These are phyloP conservation scores for Oxyria digyna DNA, from an alignment of 148 eudicot species.

Conservation along the genomic window DNA sequence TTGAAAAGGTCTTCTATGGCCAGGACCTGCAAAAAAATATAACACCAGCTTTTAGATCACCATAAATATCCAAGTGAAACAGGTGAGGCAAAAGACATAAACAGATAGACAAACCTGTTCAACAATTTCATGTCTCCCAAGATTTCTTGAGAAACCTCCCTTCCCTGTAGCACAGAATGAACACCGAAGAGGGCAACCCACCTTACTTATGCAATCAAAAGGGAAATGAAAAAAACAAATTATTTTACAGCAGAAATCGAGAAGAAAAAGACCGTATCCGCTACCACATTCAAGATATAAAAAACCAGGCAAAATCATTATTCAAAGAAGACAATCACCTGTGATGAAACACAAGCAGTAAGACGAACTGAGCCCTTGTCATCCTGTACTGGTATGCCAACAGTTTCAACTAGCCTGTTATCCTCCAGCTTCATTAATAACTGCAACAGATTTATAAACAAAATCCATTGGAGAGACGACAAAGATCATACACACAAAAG, in stretches of 20 bases:
- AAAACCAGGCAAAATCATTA: background rate
- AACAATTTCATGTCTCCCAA: slow-evolving; percentile 82
- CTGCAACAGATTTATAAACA: slow-evolving; percentile 27
- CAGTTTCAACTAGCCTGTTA: slow-evolving; percentile 89
- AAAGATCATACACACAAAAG: background rate
- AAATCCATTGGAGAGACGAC: background rate
- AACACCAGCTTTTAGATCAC: background rate
- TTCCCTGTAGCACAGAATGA: slow-evolving; percentile 98
- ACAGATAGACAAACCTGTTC: slow-evolving; percentile 64
- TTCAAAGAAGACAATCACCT: slow-evolving; percentile 37
- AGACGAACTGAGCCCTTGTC: slow-evolving; percentile 78
- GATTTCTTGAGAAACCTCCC: slow-evolving; percentile 95
- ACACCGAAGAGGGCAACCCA: slow-evolving; percentile 95
- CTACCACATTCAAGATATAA: background rate
- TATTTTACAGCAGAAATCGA: background rate
- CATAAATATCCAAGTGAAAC: background rate
- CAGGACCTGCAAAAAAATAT: slow-evolving; percentile 51
- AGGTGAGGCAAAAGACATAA: background rate
- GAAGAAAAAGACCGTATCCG: background rate
- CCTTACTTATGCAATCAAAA: slow-evolving; percentile 32
- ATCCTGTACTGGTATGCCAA: slow-evolving; percentile 88
- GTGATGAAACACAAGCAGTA: slow-evolving; percentile 97
- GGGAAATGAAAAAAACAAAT: background rate
- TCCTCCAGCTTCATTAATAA: slow-evolving; percentile 73
- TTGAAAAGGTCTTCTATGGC: slow-evolving; percentile 83